phyloP scores from a whole-genome alignment of 257 asterid genomes.

The Jacaranda mimosifolia region DNA sequence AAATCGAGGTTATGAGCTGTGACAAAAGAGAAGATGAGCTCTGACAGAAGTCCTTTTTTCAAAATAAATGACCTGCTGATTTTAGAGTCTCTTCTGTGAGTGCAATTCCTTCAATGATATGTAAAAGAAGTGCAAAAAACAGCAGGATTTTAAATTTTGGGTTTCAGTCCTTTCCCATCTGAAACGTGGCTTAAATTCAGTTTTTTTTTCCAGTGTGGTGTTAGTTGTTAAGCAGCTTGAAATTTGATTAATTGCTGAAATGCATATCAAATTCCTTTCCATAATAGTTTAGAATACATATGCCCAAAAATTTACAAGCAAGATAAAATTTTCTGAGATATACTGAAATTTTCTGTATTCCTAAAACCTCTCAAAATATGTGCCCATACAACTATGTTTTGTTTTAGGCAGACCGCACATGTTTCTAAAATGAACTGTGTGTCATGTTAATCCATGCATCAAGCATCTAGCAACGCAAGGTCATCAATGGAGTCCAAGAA shows the following conservation, averaged over 20 bases:
- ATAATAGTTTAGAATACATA: conserved; percentile 3
- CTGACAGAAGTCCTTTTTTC: no score
- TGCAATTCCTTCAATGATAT: no score
- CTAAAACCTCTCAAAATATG: not conserved
- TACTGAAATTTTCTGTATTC: conserved; percentile 4
- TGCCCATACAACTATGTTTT: not conserved
- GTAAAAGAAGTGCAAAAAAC: no score
- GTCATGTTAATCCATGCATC: conserved; percentile 7
- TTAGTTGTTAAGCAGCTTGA: not conserved
- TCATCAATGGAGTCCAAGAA: not conserved
- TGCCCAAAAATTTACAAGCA: not conserved
- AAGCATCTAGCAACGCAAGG: conserved; percentile 31
- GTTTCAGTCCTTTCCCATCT: no score
- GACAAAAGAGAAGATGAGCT: no score
- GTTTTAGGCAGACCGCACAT: not conserved
- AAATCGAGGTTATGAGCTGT: no score
- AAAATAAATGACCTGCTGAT: no score
- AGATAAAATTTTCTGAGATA: not conserved
- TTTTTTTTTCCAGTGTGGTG: no score
- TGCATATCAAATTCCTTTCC: not conserved
- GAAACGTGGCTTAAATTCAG: no score
- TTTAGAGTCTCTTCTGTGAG: no score
- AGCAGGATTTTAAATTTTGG: no score
- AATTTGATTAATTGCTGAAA: conserved; percentile 6
- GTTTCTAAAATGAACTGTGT: not conserved